Percentiles rank a stretch among this genome's conserved stretches.
phyloP scores from a whole-genome alignment of 2,329 filamentous ascomycete genomes.

The Hysterium pulicare region DNA sequence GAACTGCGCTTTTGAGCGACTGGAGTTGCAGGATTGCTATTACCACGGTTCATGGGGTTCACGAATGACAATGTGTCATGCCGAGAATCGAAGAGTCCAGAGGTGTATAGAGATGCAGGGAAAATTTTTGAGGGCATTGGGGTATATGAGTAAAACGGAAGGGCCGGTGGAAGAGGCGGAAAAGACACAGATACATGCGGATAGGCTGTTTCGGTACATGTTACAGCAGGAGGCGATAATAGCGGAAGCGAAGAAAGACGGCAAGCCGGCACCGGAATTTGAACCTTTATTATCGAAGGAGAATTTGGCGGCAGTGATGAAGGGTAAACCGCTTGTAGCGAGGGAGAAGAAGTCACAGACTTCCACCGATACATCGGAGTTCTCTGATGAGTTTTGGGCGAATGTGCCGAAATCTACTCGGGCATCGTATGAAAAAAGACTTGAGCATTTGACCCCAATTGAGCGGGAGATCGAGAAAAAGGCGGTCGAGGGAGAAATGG shows the following conservation, averaged over 20 bases:
- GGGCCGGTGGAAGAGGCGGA: slow-evolving; percentile 71
- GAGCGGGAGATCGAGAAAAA: slow-evolving; percentile 34
- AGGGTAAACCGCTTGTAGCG: slow-evolving; percentile 13
- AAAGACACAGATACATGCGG: slow-evolving; percentile 88
- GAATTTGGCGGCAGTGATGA: slow-evolving; percentile 26
- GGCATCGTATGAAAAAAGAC: slow-evolving; percentile 30
- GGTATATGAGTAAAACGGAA: slow-evolving; percentile 71
- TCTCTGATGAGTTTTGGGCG: slow-evolving; percentile 22
- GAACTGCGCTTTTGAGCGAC: slow-evolving; percentile 87
- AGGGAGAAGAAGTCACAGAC: slow-evolving; percentile 3
- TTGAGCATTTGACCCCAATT: slow-evolving; percentile 24
- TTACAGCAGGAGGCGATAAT: slow-evolving; percentile 73
- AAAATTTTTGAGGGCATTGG: slow-evolving; percentile 86
- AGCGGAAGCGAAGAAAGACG: slow-evolving; percentile 63
- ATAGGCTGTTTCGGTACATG: slow-evolving; percentile 85
- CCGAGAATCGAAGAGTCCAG: slow-evolving; percentile 74
- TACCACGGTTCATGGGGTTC: slow-evolving; percentile 64
- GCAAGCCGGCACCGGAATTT: slow-evolving; percentile 54
- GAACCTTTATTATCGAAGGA: slow-evolving; percentile 51
- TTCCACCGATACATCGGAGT: slow-evolving; percentile 13
- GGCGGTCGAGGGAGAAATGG: slow-evolving; percentile 33
- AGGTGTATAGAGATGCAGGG: slow-evolving; percentile 87
- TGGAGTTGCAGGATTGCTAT: slow-evolving; percentile 81
- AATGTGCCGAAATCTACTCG: slow-evolving; percentile 29
- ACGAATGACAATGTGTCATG: slow-evolving; percentile 74